Evolutionary conservation across 2,329 filamentous ascomycete species (phyloP).

Genomic region (Xylariaceae sp.): DNA sequence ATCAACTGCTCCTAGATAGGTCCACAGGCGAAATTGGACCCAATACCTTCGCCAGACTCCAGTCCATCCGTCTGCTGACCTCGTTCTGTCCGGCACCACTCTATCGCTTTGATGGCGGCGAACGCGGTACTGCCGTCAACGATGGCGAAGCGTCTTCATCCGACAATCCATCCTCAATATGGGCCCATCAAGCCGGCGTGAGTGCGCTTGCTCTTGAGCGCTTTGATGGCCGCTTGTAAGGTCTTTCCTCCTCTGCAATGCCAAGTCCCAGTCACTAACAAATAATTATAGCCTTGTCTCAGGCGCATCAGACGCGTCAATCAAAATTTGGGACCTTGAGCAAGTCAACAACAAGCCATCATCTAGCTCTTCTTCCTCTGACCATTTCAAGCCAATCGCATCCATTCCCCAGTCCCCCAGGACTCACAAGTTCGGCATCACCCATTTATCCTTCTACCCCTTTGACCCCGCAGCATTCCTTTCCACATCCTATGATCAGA

Average conservation of each 20-base stretch:
- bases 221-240: conserved; percentile 72
- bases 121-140: conserved; percentile 33
- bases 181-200: conserved; percentile 74
- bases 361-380: conserved; percentile 39
- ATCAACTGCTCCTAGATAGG: conserved; percentile 71
- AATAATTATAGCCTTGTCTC: conserved; percentile 66
- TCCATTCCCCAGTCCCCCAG: conserved; percentile 43
- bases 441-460: conserved; percentile 72
- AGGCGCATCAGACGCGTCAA: conserved; percentile 77
- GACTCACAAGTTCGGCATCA: conserved; percentile 67
- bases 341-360: conserved; percentile 46
- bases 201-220: conserved; percentile 76
- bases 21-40: conserved; percentile 65
- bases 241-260: not conserved
- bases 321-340: conserved; percentile 86
- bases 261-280: not conserved
- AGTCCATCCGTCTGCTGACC: conserved; percentile 62
- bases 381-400: conserved; percentile 52
- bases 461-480: conserved; percentile 74
- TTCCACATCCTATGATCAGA: conserved; percentile 73
- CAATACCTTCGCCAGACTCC: conserved; percentile 59
- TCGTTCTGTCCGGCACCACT: conserved; percentile 65
- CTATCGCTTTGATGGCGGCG: conserved; percentile 66
- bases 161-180: conserved; percentile 37
- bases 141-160: conserved; percentile 24